Percentiles rank a stretch among this genome's conserved stretches.
These are phyloP conservation scores for Vararia minispora DNA, from an alignment of 768 basidiomycete species.

Conservation along the genomic window DNA sequence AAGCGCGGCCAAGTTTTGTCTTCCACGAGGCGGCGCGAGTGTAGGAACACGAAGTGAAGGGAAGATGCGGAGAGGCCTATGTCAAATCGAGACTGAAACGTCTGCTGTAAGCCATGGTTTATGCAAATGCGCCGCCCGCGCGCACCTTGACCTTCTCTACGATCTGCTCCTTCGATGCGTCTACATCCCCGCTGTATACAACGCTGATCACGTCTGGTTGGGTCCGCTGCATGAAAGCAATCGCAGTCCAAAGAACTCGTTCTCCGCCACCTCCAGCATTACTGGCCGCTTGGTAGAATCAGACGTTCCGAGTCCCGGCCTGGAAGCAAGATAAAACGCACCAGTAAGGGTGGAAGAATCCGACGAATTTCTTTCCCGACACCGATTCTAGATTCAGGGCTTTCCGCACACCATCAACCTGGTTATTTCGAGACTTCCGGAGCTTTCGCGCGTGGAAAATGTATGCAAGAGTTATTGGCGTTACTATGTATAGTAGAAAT, in stretches of 20 bases:
- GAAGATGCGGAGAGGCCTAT: constrained; percentile 54
- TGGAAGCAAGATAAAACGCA: constrained; percentile 26
- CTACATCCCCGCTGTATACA: constrained; percentile 84
- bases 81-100: constrained; percentile 61
- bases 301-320: constrained; percentile 6
- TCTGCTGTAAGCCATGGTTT: background rate
- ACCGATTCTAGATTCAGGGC: too few species aligned
- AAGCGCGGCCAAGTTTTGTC: constrained; percentile 82
- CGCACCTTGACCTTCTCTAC: constrained; percentile 69
- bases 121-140: background rate
- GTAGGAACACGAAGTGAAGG: constrained; percentile 76
- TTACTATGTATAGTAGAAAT: too few species aligned
- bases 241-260: constrained; percentile 88
- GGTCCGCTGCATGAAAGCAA: constrained; percentile 61
- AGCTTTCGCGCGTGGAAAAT: too few species aligned
- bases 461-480: too few species aligned
- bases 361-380: constrained; percentile 50
- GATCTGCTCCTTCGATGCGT: constrained; percentile 71
- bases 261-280: constrained; percentile 98
- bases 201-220: constrained; percentile 58
- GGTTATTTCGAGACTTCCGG: too few species aligned
- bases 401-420: too few species aligned
- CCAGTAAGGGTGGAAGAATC: constrained; percentile 97
- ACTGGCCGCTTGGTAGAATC: constrained; percentile 28
- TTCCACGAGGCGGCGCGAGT: constrained; percentile 60